Base-by-base conservation (phyloP, 2,329 filamentous ascomycete species). In the Rachicladosporium sp. region DNA sequence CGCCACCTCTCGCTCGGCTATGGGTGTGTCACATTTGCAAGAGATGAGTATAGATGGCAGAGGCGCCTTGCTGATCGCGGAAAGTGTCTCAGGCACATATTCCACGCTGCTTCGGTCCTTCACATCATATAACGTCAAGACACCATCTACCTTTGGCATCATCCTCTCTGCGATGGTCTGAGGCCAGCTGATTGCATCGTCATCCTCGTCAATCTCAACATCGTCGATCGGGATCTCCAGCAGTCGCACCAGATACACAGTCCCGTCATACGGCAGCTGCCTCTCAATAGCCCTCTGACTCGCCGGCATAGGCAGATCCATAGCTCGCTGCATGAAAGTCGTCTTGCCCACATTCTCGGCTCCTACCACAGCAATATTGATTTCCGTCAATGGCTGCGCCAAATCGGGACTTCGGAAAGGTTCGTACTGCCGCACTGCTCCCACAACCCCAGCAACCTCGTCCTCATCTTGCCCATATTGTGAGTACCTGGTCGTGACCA, bases 91-190 rank as follows among this genome's bases (percentile, higher is more conserved):
- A 31, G 83, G 80, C 40, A 94, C 69, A 44, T 82, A 76, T 43
- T 73, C 71, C 51, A 93, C 76, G 57, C 80, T 89, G 44, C 79
- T 76, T 50, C 76, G 73, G 57, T 83, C 81, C 60, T 78, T 83
- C 33, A 93, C 82, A 70, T 95, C 85, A 68, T 94, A 94, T 36
- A 96, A 67, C 43, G 89, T 75, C 50, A 95, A 65, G 34, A 83
- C 86, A 12, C 83, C 89, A 54, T 96, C 84, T 53, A 94, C 74
- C 31, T 71, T 73, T 36, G 86, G 84, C 43, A 84, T 70, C 45
- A 79, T 74, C 46, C 78, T 70, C 43, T 84, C 82, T 54, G 80
- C 65, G 32, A 70, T 57, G 13, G 60, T 62, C 29, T 66, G 62
- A 31, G 75, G 74, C 74, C 74, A 70, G 48, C 76, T 80, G 34